Evolutionary conservation across 805 yeast species (phyloP), one percentile per base, ranked within the genome.

Genomic region (Lipomyces sp.): DNA sequence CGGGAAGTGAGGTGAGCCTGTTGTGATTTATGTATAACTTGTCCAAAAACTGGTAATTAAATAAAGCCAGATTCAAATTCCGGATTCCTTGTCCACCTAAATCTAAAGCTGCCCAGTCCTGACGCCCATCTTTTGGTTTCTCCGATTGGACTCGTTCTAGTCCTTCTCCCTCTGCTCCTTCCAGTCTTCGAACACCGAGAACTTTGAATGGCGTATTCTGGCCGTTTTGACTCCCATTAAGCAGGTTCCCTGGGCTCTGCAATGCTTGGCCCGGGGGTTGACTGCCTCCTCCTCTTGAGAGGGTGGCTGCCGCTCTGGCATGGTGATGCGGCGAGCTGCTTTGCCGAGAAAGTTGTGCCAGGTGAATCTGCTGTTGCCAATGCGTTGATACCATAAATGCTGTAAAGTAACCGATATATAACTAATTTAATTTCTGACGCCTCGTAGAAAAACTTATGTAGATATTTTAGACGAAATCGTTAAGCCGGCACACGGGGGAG

Each of bases 1-100:
- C 77, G 3, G 99, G 98, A 32, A 95, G 73, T 2, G 76, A 66
- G 8, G 85, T 84, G 71, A 95, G 81, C 72, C 87, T 87, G 77
- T 96, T 95, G 74, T 96, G 96, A 78, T 89, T 92, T 72, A 95
- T 80, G 77, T 90, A 95, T 63, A 95, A 81, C 68, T 94, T 88
- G 75, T 94, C 95, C 73, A 95, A 83, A 73, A 95, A 95, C 67
- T 85, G 84, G 77, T 92, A 95, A 58, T 87, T 85, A 81, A 92
- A 92, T 57, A 95, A 78, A 72, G 87, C 87, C 29, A 89, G 85
- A n/a, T 91, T 85, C 37, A 94, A 71, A 64, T 85, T 84, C 69
- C 86, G 81, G 61, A 95, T 81, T 42, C 94, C 90, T 77, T 95
- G 96, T 66, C 97, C 97, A 70, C 96, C 87, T 71, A 94, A 81